A percentile compares a stretch with the other conserved stretches of the same genome.
These are phyloP conservation scores for Colletotrichum cuscutae DNA, from an alignment of 2,329 filamentous ascomycete species.

Conservation along the genomic window DNA sequence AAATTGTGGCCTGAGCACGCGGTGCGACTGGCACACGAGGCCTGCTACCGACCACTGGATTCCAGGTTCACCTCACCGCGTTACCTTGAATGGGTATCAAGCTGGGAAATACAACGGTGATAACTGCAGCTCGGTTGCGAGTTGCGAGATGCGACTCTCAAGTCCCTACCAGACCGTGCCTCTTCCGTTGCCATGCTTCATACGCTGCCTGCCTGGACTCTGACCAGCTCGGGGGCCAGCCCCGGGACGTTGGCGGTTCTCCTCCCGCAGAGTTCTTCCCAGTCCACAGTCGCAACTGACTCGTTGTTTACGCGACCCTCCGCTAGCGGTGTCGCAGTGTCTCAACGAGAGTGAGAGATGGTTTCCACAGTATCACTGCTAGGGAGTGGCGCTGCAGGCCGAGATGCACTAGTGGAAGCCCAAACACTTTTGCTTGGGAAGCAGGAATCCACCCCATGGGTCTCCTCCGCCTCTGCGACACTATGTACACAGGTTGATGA, in stretches of 20 bases:
- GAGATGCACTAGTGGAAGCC: not conserved
- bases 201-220: not conserved
- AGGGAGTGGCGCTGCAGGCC: slow-evolving; percentile 7
- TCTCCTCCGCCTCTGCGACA: slow-evolving; percentile 12
- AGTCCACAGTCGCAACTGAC: slow-evolving; percentile 8
- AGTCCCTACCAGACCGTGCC: not conserved
- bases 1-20: not conserved
- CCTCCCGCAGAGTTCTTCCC: not conserved
- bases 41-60: not conserved
- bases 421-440: not conserved
- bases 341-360: slow-evolving; percentile 5
- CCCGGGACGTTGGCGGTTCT: not conserved
- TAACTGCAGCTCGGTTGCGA: not conserved
- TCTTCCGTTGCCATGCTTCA: not conserved
- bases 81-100: slow-evolving; percentile 14
- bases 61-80: not conserved
- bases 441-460: not conserved
- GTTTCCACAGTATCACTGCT: slow-evolving; percentile 11
- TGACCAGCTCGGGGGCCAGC: not conserved
- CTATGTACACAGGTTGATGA: not conserved
- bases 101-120: not conserved
- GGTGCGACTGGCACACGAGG: not conserved
- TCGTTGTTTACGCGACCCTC: slow-evolving; percentile 13
- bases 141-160: not conserved
- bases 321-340: slow-evolving; percentile 17